These are phyloP conservation scores for Basidiobolus meristosporus DNA, from an alignment of 371 early-diverging fungal species.

Conservation along the genomic window DNA sequence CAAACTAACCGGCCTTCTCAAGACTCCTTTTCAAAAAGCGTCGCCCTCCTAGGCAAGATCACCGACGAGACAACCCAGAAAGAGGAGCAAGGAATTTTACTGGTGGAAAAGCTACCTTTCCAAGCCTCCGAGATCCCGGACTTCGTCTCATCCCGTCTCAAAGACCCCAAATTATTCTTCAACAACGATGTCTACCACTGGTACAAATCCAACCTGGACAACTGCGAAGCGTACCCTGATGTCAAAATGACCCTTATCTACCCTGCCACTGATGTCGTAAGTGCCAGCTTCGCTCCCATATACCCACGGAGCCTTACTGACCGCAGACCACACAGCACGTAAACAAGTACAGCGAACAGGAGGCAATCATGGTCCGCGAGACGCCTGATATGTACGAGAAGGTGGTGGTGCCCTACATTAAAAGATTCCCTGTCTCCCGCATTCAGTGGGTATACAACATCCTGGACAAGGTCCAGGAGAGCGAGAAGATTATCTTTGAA, in stretches of 20 bases:
- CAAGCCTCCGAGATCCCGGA: conserved; percentile 10
- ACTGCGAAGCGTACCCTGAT: conserved; percentile 13
- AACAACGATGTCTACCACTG: conserved; percentile 43
- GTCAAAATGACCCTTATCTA: conserved; percentile 29
- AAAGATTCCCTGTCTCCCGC: conserved; percentile 28
- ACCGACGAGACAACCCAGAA: too few species aligned
- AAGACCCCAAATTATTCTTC: conserved; percentile 10
- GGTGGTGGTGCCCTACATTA: conserved; percentile 35
- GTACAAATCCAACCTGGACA: conserved; percentile 15
- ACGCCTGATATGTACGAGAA: conserved; percentile 25
- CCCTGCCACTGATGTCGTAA: conserved; percentile 33
- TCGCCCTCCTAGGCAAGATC: too few species aligned
- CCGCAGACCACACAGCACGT: conserved; percentile 22
- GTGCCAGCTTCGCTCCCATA: not conserved
- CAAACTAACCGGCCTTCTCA: too few species aligned
- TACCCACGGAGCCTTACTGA: not conserved
- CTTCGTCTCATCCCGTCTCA: conserved; percentile 12
- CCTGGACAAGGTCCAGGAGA: conserved; percentile 36
- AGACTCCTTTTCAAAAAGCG: too few species aligned
- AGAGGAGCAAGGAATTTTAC: conserved; percentile 11
- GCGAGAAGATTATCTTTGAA: conserved; percentile 37
- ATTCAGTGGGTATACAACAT: conserved; percentile 70
- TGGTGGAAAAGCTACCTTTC: conserved; percentile 30
- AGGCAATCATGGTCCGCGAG: conserved; percentile 26
- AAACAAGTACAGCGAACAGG: conserved; percentile 43